Evolutionary conservation across 2,329 filamentous ascomycete species (phyloP).

Genomic region (Elsinoe fawcettii): DNA sequence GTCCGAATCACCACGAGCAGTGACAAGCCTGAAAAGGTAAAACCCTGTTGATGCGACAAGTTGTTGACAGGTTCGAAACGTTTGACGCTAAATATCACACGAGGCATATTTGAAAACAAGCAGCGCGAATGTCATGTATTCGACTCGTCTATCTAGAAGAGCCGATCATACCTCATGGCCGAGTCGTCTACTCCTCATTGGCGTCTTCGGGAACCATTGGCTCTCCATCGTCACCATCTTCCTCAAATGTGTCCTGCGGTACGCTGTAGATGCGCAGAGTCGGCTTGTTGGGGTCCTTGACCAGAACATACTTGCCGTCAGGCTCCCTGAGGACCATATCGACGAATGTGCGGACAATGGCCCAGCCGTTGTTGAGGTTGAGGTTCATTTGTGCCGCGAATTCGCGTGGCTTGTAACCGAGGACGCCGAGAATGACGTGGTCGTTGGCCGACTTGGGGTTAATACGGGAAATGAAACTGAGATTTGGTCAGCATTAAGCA

Average conservation of each 20-base stretch:
- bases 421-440: slow-evolving; percentile 89
- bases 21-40: too few relatives aligned
- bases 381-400: slow-evolving; percentile 98
- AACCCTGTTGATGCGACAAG: too few relatives aligned
- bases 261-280: slow-evolving; percentile 91
- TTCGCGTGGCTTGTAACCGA: slow-evolving; percentile 96
- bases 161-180: neutral
- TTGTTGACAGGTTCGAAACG: too few relatives aligned
- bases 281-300: slow-evolving; percentile 93
- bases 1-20: too few relatives aligned
- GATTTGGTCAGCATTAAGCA: slow-evolving; percentile 18
- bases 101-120: too few relatives aligned
- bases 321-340: slow-evolving; percentile 80
- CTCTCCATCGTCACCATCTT: slow-evolving; percentile 73
- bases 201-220: slow-evolving; percentile 47
- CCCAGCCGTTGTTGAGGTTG: slow-evolving; percentile 94
- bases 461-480: slow-evolving; percentile 84
- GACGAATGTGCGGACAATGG: slow-evolving; percentile 94
- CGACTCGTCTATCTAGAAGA: neutral
- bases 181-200: slow-evolving; percentile 43
- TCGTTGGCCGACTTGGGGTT: slow-evolving; percentile 89
- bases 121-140: neutral
- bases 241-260: slow-evolving; percentile 79
- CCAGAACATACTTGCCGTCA: slow-evolving; percentile 65
- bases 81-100: too few relatives aligned